phyloP scores from a whole-genome alignment of 768 basidiomycete genomes.

The Podaxis pistillaris region DNA sequence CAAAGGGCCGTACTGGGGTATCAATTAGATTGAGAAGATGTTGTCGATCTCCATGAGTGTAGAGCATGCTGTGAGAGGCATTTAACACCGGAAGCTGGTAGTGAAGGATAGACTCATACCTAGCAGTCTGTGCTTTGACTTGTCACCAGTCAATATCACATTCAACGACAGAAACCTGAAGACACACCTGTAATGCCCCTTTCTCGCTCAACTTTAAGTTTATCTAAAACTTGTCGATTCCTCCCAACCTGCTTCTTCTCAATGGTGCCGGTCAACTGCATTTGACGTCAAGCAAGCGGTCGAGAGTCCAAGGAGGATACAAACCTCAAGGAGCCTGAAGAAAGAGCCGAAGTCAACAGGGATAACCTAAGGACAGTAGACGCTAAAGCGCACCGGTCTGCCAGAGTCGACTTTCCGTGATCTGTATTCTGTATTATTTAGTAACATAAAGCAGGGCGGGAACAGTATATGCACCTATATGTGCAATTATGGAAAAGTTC shows the following conservation, averaged over 20 bases:
- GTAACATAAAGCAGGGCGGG: background rate
- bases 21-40: constrained; percentile 94
- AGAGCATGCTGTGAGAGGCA: constrained; percentile 65
- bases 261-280: constrained; percentile 87
- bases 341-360: constrained; percentile 4
- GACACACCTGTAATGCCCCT: constrained; percentile 87
- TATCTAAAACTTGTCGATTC: constrained; percentile 88
- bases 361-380: constrained; percentile 10
- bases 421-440: constrained; percentile 39
- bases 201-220: constrained; percentile 95
- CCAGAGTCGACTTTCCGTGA: constrained; percentile 94
- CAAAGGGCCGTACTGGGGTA: constrained; percentile 65
- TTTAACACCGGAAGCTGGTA: constrained; percentile 9
- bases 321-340: constrained; percentile 70
- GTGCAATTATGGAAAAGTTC: constrained; percentile 96
- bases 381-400: constrained; percentile 62
- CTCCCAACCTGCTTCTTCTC: constrained; percentile 56
- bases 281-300: constrained; percentile 16
- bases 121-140: constrained; percentile 97
- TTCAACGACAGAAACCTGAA: background rate
- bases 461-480: constrained; percentile 62
- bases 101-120: constrained; percentile 36
- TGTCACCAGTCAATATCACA: constrained; percentile 10
- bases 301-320: constrained; percentile 12
- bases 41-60: constrained; percentile 47